These are phyloP conservation scores for Fomitopsis pinicola DNA, from an alignment of 1,284 basidiomycete species.

Conservation along the genomic window DNA sequence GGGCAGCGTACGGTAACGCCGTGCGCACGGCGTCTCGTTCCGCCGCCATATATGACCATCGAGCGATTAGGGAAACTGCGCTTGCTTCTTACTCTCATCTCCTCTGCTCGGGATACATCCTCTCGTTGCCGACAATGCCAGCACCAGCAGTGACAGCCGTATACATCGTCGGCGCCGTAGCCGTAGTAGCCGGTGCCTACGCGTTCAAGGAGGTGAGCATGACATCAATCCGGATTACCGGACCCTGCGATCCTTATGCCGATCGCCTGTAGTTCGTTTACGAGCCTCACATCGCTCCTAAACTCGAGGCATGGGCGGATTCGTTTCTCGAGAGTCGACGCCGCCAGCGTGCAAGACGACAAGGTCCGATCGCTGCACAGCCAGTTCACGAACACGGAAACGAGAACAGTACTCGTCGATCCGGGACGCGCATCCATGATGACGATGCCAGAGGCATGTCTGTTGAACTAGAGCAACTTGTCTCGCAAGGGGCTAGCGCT, in stretches of 20 bases:
- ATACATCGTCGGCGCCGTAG: slow-evolving; percentile 27
- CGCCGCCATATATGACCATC: not conserved
- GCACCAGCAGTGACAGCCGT: slow-evolving; percentile 22
- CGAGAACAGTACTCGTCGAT: slow-evolving; percentile 15
- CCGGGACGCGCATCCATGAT: slow-evolving; percentile 10
- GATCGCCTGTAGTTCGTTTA: slow-evolving; percentile 45
- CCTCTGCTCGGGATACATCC: not conserved
- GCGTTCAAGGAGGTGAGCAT: slow-evolving; percentile 30
- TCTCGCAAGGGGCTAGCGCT: slow-evolving; percentile 44
- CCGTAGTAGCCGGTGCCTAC: slow-evolving; percentile 21
- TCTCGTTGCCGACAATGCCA: slow-evolving; percentile 21
- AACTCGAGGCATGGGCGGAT: slow-evolving; percentile 48
- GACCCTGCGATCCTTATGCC: not conserved
- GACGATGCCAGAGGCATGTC: slow-evolving; percentile 11
- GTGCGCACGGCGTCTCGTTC: not conserved
- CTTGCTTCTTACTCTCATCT: not conserved
- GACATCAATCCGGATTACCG: not conserved
- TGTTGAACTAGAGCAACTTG: slow-evolving; percentile 48
- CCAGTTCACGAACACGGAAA: slow-evolving; percentile 8
- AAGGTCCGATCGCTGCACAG: slow-evolving; percentile 17
- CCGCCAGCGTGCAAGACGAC: slow-evolving; percentile 19
- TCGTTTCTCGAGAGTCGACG: slow-evolving; percentile 38
- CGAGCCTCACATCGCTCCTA: slow-evolving; percentile 58
- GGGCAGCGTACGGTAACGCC: not conserved
- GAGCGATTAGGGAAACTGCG: not conserved